Conservation (phyloP, 345 rosid genomes). For the Eucalyptus brandiana region DNA sequence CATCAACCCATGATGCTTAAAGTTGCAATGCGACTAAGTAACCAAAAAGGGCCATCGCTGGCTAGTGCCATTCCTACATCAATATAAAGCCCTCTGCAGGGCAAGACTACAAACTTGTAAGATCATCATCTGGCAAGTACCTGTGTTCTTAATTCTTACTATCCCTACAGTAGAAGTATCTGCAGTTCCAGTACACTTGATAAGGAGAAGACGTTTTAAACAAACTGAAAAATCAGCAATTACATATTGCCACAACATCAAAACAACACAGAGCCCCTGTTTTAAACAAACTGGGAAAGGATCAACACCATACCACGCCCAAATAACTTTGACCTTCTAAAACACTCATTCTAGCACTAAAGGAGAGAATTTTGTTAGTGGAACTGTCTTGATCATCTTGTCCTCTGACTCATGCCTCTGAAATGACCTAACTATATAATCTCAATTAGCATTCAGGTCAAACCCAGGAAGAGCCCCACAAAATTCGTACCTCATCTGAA, state of each 20-base stretch:
- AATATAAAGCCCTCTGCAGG: background rate
- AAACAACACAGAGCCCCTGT: background rate
- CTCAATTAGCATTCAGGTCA: background rate
- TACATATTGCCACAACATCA: background rate
- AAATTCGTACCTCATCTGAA: background rate
- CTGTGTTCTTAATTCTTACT: background rate
- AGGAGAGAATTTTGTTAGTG: background rate
- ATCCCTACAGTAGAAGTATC: background rate
- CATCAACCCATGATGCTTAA: background rate
- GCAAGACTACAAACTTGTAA: background rate
- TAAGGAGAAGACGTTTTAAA: background rate
- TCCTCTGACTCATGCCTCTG: background rate
- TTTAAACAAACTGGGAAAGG: background rate
- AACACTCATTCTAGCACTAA: background rate
- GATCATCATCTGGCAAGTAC: background rate
- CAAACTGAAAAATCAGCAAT: background rate
- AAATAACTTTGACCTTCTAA: background rate
- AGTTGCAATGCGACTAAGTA: background rate
- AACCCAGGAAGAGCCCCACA: background rate
- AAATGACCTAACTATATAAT: background rate
- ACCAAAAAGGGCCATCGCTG: background rate
- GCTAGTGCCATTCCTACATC: background rate
- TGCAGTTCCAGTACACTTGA: background rate
- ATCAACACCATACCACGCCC: background rate
- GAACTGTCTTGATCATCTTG: background rate